Evolutionary conservation across 176 grass and related monocot genomes (phyloP).

Genomic region (Musa acuminata): DNA sequence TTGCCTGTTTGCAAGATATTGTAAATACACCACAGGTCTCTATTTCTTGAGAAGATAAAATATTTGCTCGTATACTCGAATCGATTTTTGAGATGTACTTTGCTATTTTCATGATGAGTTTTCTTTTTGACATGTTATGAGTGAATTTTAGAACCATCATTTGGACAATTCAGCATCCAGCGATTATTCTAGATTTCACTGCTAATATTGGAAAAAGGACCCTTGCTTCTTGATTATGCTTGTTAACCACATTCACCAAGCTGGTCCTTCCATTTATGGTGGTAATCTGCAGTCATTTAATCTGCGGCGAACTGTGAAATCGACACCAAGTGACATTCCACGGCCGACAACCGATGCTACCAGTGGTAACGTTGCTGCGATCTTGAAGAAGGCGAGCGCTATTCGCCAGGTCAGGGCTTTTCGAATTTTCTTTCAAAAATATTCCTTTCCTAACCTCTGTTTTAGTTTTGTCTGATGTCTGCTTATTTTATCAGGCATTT

Average conservation of each 20-base stretch:
- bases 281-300: conserved; percentile 72
- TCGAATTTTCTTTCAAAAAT: neutral
- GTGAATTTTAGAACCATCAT: too few species aligned
- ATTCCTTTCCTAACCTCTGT: neutral
- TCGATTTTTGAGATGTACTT: too few species aligned
- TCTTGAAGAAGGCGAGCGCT: conserved; percentile 92
- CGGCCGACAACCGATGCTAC: conserved; percentile 30
- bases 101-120: too few species aligned
- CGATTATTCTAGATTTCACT: too few species aligned
- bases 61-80: too few species aligned
- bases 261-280: conserved; percentile 16
- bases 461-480: too few species aligned
- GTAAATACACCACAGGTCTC: neutral
- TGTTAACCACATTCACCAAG: neutral
- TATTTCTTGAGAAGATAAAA: too few species aligned
- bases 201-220: neutral
- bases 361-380: conserved; percentile 64
- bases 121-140: too few species aligned
- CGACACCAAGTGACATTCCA: conserved; percentile 38
- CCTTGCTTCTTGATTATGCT: neutral
- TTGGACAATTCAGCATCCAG: too few species aligned
- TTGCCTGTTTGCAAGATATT: neutral
- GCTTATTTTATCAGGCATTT: too few species aligned
- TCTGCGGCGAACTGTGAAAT: conserved; percentile 52
- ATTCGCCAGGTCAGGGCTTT: conserved; percentile 72